A percentile compares a stretch with the other conserved stretches of the same genome.
Conservation (phyloP, 768 basidiomycete species). For the Termitomyces sp. region DNA sequence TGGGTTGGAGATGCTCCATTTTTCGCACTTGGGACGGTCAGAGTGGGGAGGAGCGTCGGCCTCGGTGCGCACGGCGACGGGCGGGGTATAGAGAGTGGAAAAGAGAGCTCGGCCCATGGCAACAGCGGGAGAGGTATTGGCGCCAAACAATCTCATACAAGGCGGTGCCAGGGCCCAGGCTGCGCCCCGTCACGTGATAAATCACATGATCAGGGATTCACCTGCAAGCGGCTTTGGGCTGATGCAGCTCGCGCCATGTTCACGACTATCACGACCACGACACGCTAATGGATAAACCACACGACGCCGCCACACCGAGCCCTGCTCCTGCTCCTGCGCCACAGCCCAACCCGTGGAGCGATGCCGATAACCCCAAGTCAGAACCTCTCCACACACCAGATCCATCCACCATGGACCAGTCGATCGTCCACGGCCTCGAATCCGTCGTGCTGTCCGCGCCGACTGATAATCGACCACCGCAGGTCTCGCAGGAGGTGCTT, state of each 20-base stretch:
- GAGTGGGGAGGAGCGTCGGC: conserved; percentile 29
- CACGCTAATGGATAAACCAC: conserved; percentile 3
- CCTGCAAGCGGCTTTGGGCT: neutral
- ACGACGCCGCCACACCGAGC: too few species aligned
- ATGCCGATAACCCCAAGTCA: conserved; percentile 16
- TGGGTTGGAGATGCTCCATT: conserved; percentile 60
- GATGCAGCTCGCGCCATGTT: neutral
- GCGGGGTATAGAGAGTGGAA: conserved; percentile 36
- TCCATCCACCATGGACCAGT: conserved; percentile 35
- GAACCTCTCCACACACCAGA: conserved; percentile 14
- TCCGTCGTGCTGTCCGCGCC: conserved; percentile 16
- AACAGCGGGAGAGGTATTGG: conserved; percentile 18
- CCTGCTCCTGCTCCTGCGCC: too few species aligned
- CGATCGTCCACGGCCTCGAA: conserved; percentile 32
- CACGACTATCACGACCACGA: conserved; percentile 12
- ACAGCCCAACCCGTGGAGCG: conserved; percentile 37
- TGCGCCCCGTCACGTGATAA: neutral
- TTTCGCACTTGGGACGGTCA: conserved; percentile 32
- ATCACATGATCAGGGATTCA: conserved; percentile 1
- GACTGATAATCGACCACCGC: conserved; percentile 15
- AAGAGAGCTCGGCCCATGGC: conserved; percentile 60
- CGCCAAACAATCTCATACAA: conserved; percentile 13
- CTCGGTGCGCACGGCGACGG: conserved; percentile 39
- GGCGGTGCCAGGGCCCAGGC: too few species aligned
- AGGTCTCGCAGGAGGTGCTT: conserved; percentile 39